Conservation (phyloP, 441 rosid genomes). For the Populus trichocarpa region DNA sequence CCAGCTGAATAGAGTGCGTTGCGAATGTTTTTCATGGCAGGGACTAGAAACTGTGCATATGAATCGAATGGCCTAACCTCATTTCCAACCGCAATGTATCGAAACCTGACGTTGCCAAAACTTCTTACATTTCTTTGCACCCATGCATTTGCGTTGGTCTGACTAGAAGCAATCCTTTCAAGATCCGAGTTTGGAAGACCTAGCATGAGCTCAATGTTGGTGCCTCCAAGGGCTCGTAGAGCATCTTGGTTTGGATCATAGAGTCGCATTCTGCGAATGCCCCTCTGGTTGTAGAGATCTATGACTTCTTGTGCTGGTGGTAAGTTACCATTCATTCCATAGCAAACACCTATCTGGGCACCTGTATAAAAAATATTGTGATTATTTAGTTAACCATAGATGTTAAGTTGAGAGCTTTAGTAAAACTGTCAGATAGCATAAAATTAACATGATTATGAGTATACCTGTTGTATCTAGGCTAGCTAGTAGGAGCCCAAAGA, state of each 20-base stretch:
- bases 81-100: conserved; percentile 54
- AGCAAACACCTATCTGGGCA: conserved; percentile 65
- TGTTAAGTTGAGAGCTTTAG: too few relatives aligned
- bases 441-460: too few relatives aligned
- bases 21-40: conserved; percentile 23
- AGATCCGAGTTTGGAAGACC: conserved; percentile 24
- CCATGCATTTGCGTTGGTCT: conserved; percentile 42
- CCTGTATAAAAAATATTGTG: conserved; percentile 15
- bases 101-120: conserved; percentile 37
- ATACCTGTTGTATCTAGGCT: conserved; percentile 19
- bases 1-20: conserved; percentile 13
- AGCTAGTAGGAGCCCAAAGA: conserved; percentile 23
- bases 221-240: conserved; percentile 21
- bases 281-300: conserved; percentile 34
- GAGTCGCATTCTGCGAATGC: conserved; percentile 28
- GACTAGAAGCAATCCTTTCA: conserved; percentile 32
- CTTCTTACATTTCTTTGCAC: conserved; percentile 36
- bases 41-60: conserved; percentile 27
- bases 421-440: too few relatives aligned
- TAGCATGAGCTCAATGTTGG: conserved; percentile 20
- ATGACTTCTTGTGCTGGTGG: conserved; percentile 45
- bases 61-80: conserved; percentile 30
- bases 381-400: too few relatives aligned
- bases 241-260: conserved; percentile 15
- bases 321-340: conserved; percentile 39